These are phyloP conservation scores for Hyparrhenia diplandra DNA, from an alignment of 176 grass and related monocot genomes.

Conservation along the genomic window DNA sequence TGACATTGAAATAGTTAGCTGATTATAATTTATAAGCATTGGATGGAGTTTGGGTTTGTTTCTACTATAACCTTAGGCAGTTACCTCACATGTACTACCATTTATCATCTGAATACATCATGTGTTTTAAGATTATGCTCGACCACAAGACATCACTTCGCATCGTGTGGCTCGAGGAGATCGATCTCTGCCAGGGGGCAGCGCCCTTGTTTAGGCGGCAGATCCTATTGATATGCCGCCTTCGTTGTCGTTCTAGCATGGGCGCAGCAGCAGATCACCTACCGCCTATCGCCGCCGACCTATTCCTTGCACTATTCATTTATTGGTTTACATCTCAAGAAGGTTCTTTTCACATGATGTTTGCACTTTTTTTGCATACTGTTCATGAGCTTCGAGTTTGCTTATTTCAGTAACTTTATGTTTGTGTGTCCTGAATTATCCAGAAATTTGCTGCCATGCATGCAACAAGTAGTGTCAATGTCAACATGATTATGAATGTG, in stretches of 20 bases:
- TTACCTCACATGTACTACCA: background rate
- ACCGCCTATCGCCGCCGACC: background rate
- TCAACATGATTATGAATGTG: background rate
- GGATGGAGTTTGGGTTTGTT: background rate
- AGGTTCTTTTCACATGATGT: constrained; percentile 22
- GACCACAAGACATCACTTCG: background rate
- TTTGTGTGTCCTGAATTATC: background rate
- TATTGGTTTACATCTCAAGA: background rate
- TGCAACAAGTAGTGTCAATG: background rate
- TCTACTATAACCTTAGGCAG: background rate
- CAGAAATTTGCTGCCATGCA: background rate
- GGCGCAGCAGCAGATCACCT: background rate
- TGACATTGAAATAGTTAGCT: background rate
- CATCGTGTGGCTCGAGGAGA: background rate
- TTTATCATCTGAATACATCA: constrained; percentile 7
- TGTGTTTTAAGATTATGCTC: background rate
- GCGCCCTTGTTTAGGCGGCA: background rate
- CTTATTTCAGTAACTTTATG: background rate
- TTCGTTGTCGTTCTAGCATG: background rate
- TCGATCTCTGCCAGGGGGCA: background rate
- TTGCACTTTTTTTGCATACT: background rate
- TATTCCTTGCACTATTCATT: background rate
- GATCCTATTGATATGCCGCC: background rate
- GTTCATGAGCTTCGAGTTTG: background rate
- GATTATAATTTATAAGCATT: background rate